Conservation (phyloP, 352 stramenopile genomes). For the Phytophthora colocasiae region DNA sequence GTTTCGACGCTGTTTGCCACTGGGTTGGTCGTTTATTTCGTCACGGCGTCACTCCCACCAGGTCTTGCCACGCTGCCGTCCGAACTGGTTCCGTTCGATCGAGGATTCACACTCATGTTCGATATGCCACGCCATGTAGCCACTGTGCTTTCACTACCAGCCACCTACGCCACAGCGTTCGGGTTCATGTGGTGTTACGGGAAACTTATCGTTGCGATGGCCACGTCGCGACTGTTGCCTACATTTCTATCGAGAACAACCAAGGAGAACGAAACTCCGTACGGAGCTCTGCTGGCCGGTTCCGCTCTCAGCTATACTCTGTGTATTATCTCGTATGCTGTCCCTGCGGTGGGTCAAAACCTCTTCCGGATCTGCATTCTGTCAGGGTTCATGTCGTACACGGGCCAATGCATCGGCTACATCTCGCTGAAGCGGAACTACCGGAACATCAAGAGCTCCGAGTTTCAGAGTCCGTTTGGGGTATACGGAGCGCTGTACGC, state of each 20-base stretch:
- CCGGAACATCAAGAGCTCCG: slow-evolving; percentile 46
- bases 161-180: slow-evolving; percentile 56
- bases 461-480: slow-evolving; percentile 50
- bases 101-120: slow-evolving; percentile 49
- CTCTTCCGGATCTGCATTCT: slow-evolving; percentile 44
- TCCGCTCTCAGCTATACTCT: slow-evolving; percentile 42
- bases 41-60: slow-evolving; percentile 38
- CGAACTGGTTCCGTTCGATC: slow-evolving; percentile 42
- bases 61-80: slow-evolving; percentile 26
- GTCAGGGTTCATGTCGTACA: slow-evolving; percentile 48
- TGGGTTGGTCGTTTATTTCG: slow-evolving; percentile 43
- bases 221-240: slow-evolving; percentile 48
- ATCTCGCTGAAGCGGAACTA: slow-evolving; percentile 49
- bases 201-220: slow-evolving; percentile 59
- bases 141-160: slow-evolving; percentile 51
- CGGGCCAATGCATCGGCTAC: slow-evolving; percentile 49
- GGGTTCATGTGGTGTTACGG: slow-evolving; percentile 67
- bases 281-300: slow-evolving; percentile 29
- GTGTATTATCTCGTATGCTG: slow-evolving; percentile 42
- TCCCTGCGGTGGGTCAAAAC: slow-evolving; percentile 25
- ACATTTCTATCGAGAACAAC: slow-evolving; percentile 33
- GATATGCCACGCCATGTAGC: slow-evolving; percentile 9
- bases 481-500: slow-evolving; percentile 38
- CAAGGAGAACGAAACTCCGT: slow-evolving; percentile 26
- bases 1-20: slow-evolving; percentile 45